These are phyloP conservation scores for Papiliotrema laurentii DNA, from an alignment of 1,284 basidiomycete species.

Conservation along the genomic window DNA sequence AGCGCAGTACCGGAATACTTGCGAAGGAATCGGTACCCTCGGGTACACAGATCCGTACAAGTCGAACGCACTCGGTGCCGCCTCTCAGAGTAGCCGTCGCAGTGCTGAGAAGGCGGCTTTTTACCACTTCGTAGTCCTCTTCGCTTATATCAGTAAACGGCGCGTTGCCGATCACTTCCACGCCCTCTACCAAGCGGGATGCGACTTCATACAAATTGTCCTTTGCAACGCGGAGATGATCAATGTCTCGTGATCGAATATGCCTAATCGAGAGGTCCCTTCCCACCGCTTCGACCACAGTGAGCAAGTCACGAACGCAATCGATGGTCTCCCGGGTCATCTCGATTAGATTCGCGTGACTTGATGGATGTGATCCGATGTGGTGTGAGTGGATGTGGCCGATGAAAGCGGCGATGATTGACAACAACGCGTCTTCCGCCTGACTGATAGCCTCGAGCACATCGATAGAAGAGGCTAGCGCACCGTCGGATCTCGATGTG, in stretches of 20 bases:
- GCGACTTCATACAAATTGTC: constrained; percentile 81
- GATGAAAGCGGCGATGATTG: constrained; percentile 93
- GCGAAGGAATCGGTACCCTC: constrained; percentile 25
- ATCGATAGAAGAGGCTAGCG: constrained; percentile 19
- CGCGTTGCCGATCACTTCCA: constrained; percentile 59
- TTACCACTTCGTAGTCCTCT: constrained; percentile 72
- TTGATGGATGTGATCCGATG: constrained; percentile 79
- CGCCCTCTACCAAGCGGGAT: constrained; percentile 79
- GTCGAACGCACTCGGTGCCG: constrained; percentile 79
- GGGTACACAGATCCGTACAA: constrained; percentile 68
- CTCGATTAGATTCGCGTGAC: constrained; percentile 88
- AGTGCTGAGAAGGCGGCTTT: constrained; percentile 66
- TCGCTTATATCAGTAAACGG: constrained; percentile 46
- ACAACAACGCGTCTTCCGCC: constrained; percentile 84
- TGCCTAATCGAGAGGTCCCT: constrained; percentile 55
- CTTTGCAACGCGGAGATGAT: constrained; percentile 64
- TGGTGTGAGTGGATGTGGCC: constrained; percentile 93
- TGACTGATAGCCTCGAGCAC: constrained; percentile 51
- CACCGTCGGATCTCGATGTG: not conserved
- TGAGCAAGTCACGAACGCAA: constrained; percentile 81
- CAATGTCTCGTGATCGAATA: constrained; percentile 47
- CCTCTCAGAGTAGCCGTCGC: constrained; percentile 83
- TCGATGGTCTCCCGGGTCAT: constrained; percentile 90
- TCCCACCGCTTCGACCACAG: constrained; percentile 86
- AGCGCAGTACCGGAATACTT: constrained; percentile 6